A percentile compares a stretch with the other conserved stretches of the same genome.
Evolutionary conservation across 2,329 filamentous ascomycete genomes (phyloP).

Genomic region (Trematosphaeria pertusa): DNA sequence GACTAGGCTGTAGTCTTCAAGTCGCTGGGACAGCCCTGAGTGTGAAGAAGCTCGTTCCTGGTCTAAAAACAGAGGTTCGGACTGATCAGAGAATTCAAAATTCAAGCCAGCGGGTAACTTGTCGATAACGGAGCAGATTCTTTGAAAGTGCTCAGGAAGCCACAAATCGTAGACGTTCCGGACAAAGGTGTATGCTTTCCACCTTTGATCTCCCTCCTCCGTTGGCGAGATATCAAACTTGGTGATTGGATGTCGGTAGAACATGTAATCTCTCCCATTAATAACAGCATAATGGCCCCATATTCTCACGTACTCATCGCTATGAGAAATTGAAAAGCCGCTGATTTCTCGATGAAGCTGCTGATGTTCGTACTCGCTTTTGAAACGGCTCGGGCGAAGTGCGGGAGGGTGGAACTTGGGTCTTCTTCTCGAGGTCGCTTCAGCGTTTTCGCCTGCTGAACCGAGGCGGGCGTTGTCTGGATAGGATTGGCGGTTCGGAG

Average conservation of each 20-base stretch:
- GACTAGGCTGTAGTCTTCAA: constrained; percentile 5
- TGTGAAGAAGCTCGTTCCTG: too few species aligned
- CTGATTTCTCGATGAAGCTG: constrained; percentile 21
- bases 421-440: constrained; percentile 12
- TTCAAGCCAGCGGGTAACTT: constrained; percentile 10
- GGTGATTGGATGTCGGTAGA: constrained; percentile 23
- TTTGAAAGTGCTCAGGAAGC: constrained; percentile 13
- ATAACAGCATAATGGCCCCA: constrained; percentile 23
- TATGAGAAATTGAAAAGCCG: constrained; percentile 26
- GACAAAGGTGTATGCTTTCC: constrained; percentile 17
- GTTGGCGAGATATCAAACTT: constrained; percentile 11
- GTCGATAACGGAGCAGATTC: constrained; percentile 20
- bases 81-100: too few species aligned
- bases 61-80: too few species aligned
- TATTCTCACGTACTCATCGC: constrained; percentile 19
- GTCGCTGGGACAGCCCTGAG: constrained; percentile 11
- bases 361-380: constrained; percentile 14
- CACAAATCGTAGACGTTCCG: constrained; percentile 19
- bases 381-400: constrained; percentile 6
- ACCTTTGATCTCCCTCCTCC: constrained; percentile 8
- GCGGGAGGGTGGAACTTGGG: constrained; percentile 7
- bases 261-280: constrained; percentile 16
- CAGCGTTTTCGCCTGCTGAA: constrained; percentile 11
- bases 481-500: too few species aligned
- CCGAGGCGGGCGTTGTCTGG: constrained; percentile 4